phyloP scores from a whole-genome alignment of 2,329 filamentous ascomycete species.

The Cytospora leucostoma region DNA sequence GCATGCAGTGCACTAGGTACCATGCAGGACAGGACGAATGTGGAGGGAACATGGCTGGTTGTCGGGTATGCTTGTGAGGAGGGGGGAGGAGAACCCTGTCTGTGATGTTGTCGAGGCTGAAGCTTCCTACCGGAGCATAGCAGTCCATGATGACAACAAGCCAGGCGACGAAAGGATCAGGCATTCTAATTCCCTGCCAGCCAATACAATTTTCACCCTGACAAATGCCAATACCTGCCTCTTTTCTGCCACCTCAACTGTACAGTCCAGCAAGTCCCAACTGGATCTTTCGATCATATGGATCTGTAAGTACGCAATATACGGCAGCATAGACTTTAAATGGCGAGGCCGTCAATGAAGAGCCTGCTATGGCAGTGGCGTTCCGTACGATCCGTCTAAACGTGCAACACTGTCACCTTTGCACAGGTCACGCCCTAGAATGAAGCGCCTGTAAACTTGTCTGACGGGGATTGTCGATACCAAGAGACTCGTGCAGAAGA shows the following conservation, averaged over 20 bases:
- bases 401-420: background rate
- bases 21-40: constrained; percentile 18
- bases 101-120: constrained; percentile 21
- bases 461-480: background rate
- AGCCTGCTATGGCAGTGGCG: constrained; percentile 11
- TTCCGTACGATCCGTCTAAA: background rate
- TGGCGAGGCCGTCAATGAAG: constrained; percentile 1
- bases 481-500: background rate
- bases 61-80: constrained; percentile 9
- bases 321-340: background rate
- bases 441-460: background rate
- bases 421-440: background rate
- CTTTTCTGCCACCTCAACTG: background rate
- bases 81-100: constrained; percentile 17
- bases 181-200: constrained; percentile 14
- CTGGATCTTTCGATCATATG: background rate
- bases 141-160: constrained; percentile 13
- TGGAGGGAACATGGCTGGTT: constrained; percentile 17
- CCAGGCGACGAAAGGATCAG: constrained; percentile 1
- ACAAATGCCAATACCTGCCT: background rate
- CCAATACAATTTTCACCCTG: background rate
- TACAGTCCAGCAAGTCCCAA: background rate
- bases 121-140: constrained; percentile 13
- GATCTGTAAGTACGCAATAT: constrained; percentile 19
- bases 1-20: background rate